Percentiles rank a stretch among this genome's conserved stretches.
Evolutionary conservation across 371 early-diverging fungal species (phyloP).

Genomic region (Capniomyces stellatus): DNA sequence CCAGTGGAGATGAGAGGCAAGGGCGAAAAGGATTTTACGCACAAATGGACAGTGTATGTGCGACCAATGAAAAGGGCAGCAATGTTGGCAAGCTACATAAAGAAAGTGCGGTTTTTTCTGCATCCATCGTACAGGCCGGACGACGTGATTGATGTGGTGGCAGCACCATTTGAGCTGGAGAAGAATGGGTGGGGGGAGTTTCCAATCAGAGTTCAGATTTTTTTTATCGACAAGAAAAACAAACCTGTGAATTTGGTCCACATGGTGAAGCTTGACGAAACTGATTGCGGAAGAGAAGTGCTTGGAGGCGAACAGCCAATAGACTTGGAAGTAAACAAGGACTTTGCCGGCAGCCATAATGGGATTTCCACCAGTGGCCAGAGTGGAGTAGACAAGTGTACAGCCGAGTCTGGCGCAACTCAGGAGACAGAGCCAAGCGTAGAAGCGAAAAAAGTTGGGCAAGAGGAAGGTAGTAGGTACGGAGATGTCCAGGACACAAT

Average conservation of each 20-base stretch:
- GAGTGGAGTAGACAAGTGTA: too few species aligned
- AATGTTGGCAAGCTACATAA: constrained; percentile 39
- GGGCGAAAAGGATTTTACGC: constrained; percentile 39
- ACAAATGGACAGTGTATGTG: constrained; percentile 85
- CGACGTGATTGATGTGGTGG: constrained; percentile 59
- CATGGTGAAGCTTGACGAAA: constrained; percentile 42
- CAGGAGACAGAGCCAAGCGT: too few species aligned
- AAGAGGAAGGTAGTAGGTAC: too few species aligned
- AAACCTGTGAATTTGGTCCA: constrained; percentile 72
- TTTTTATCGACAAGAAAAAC: constrained; percentile 59
- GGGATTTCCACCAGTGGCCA: too few species aligned
- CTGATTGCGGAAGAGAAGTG: constrained; percentile 44
- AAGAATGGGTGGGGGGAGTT: constrained; percentile 91
- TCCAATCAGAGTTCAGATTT: constrained; percentile 61
- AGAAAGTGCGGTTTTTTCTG: constrained; percentile 63
- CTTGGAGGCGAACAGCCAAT: constrained; percentile 29
- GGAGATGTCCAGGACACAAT: too few species aligned
- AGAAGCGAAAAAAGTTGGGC: too few species aligned
- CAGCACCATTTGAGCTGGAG: constrained; percentile 64
- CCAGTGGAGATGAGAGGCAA: constrained; percentile 37
- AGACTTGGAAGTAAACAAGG: too few species aligned
- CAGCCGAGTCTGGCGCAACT: too few species aligned
- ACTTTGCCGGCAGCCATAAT: too few species aligned
- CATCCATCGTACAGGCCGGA: constrained; percentile 81
- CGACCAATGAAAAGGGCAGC: neutral